Evolutionary conservation across 2,329 filamentous ascomycete species (phyloP), one percentile per base, ranked within the genome.

Genomic region (Rutstroemia sydowiana): DNA sequence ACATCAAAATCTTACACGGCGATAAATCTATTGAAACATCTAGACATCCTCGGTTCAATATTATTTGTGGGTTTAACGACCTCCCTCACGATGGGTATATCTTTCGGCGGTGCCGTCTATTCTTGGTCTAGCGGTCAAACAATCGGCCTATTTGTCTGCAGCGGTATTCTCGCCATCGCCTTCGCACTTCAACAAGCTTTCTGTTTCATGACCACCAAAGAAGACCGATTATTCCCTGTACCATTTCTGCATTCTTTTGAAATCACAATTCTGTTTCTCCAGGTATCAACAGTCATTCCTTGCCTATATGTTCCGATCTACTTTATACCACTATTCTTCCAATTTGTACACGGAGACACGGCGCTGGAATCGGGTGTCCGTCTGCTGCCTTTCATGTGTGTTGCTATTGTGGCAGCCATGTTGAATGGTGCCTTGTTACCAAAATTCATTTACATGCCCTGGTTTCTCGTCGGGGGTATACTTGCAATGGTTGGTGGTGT

Each of bases 261-360:
- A 32, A 37, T 47, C 3, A n/a, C n/a, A 3, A 37, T 47, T 14
- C 32, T 47, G 2, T 36, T 36, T 28, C 9, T 37, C 11, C 45
- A n/a, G 16, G 21, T 37, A n/a, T 8, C 71, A 54, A 5, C 45
- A n/a, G 18, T 34, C 31, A 21, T 28, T 41, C n/a, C 39, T 20
- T 11, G 47, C 41, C 9, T 44, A 7, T 51, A 50, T 18, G 40
- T 56, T 20, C 53, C 50, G 2, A 36, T 53, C 31, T 51, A 53
- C 20, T 67, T 70, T 30, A 67, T 73, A 45, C 69, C 75, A 40
- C 72, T 77, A 52, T 69, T 71, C 57, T 74, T 73, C 43, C 72
- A 74, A 42, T 73, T 75, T 51, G 73, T 76, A 43, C 68, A 71
- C 14, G 71, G 71, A 36, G 64, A 75, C n/a, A 68, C 70, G 6